Evolutionary conservation across 495 filamentous ascomycete genomes (phyloP).

Genomic region (Penicillium macrosclerotiorum): DNA sequence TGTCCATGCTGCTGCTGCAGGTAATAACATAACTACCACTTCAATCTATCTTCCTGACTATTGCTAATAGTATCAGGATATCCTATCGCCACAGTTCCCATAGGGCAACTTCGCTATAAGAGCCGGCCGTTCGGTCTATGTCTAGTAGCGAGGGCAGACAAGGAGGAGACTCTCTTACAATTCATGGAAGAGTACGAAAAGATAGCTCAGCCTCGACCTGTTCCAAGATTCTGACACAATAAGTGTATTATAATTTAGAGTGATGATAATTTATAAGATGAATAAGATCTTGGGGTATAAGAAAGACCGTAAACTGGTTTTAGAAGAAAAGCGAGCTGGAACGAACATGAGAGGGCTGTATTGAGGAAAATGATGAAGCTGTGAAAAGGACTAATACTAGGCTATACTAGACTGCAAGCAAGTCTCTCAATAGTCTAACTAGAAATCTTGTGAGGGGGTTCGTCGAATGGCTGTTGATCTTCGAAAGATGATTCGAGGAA

Average conservation of each 20-base stretch:
- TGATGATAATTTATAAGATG: not conserved
- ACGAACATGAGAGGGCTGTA: too few species aligned
- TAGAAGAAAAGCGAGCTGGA: too few species aligned
- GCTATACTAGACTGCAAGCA: too few species aligned
- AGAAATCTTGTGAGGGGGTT: too few species aligned
- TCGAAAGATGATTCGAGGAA: too few species aligned
- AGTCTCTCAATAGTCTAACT: too few species aligned
- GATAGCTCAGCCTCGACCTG: conserved; percentile 17
- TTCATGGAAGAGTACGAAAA: conserved; percentile 28
- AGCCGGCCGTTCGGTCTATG: conserved; percentile 31
- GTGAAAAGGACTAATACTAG: too few species aligned
- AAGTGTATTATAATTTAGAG: not conserved
- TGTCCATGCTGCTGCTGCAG: conserved; percentile 29
- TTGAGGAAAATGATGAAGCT: too few species aligned
- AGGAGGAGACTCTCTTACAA: conserved; percentile 24
- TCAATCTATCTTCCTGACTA: not conserved
- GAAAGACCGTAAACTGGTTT: too few species aligned
- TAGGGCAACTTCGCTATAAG: conserved; percentile 33
- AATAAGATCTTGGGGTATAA: not conserved
- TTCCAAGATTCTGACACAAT: conserved; percentile 5
- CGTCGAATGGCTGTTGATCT: too few species aligned
- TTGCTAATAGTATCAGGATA: conserved; percentile 20
- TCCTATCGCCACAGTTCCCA: conserved; percentile 32
- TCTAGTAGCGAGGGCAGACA: conserved; percentile 18
- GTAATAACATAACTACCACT: conserved; percentile 4